Evolutionary conservation across 305 asterid genomes (phyloP).

Genomic region (Solanum hybrid): DNA sequence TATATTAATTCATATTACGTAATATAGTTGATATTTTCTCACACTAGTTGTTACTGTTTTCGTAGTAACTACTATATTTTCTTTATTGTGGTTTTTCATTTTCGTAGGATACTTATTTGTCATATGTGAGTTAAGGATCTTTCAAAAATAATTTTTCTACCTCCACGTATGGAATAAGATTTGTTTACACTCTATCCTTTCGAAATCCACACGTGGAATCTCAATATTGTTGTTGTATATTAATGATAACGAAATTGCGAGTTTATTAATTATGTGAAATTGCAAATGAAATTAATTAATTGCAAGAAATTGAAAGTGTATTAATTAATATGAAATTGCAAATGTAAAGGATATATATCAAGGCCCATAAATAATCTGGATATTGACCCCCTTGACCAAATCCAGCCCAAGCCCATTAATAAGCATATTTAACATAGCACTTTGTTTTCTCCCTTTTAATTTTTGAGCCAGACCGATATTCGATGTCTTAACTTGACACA

Average conservation of each 20-base stretch:
- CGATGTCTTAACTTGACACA: too few relatives aligned
- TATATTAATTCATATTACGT: background rate
- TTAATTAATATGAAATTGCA: background rate
- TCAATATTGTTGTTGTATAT: background rate
- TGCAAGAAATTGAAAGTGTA: background rate
- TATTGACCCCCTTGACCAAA: background rate
- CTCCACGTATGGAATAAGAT: background rate
- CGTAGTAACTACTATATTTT: background rate
- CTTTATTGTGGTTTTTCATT: too few relatives aligned
- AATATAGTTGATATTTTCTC: background rate
- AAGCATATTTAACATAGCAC: background rate
- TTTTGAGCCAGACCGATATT: too few relatives aligned
- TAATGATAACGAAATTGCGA: background rate
- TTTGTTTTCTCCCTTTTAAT: too few relatives aligned
- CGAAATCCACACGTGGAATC: background rate
- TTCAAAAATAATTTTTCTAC: background rate
- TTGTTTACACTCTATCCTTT: fast-evolving
- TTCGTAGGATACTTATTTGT: background rate
- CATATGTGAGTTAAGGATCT: background rate
- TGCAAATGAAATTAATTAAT: background rate
- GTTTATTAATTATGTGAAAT: background rate
- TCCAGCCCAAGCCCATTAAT: background rate
- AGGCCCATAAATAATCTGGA: background rate
- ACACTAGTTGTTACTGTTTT: background rate
- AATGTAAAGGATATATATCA: background rate